These are phyloP conservation scores for Termitomyces sp. DNA, from an alignment of 768 basidiomycete species.

Conservation along the genomic window DNA sequence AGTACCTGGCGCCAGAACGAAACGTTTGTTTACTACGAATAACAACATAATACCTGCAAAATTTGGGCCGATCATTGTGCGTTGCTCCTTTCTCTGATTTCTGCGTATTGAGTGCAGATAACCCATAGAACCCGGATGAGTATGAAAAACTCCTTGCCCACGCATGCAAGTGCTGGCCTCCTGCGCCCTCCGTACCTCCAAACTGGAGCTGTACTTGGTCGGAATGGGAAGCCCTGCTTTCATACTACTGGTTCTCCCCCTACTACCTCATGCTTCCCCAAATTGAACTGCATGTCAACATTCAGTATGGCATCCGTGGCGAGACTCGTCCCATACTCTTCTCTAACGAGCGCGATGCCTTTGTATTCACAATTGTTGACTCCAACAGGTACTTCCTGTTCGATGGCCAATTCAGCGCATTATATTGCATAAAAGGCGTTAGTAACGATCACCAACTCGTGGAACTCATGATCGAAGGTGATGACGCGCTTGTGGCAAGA, in stretches of 20 bases:
- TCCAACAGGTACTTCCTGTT: slow-evolving; percentile 20
- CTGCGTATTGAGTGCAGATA: not conserved
- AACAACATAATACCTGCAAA: not conserved
- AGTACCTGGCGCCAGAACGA: not conserved
- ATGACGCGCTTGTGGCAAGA: slow-evolving; percentile 8
- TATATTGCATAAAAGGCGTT: slow-evolving; percentile 17
- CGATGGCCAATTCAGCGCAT: slow-evolving; percentile 1
- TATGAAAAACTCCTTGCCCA: slow-evolving; percentile 13
- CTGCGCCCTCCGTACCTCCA: slow-evolving; percentile 20
- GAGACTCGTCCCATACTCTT: slow-evolving; percentile 31
- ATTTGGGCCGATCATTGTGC: not conserved
- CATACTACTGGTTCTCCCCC: slow-evolving; percentile 30
- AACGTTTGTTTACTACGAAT: not conserved
- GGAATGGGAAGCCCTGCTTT: slow-evolving; percentile 26
- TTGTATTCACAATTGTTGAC: slow-evolving; percentile 23
- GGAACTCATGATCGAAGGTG: slow-evolving; percentile 13
- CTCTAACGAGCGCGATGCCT: slow-evolving; percentile 16
- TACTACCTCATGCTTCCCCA: slow-evolving; percentile 35
- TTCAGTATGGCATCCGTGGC: slow-evolving; percentile 27
- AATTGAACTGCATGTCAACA: slow-evolving; percentile 33
- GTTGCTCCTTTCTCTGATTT: not conserved
- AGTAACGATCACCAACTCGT: slow-evolving; percentile 16
- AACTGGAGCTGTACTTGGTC: slow-evolving; percentile 31
- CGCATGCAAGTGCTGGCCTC: slow-evolving; percentile 25
- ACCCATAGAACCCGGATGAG: slow-evolving; percentile 1